Evolutionary conservation across 169 alveolate species (phyloP).

Genomic region (Plasmodium cynomolgi): DNA sequence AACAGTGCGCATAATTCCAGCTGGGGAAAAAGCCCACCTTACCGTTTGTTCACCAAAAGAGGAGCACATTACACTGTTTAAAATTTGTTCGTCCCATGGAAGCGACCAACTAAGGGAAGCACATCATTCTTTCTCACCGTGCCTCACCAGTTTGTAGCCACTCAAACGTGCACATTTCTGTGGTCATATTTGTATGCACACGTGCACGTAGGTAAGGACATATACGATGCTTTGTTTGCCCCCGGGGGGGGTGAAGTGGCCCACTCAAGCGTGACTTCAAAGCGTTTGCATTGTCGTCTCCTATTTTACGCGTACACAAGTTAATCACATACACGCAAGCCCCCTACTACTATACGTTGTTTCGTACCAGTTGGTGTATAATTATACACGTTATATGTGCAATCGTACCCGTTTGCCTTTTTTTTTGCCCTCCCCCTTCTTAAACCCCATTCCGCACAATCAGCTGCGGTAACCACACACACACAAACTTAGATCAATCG

Average conservation of each 20-base stretch:
- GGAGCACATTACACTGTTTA: not conserved
- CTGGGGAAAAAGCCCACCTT: not conserved
- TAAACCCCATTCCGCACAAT: not conserved
- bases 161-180: not conserved
- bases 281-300: not conserved
- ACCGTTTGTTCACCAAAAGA: not conserved
- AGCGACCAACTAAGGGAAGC: not conserved
- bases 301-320: not conserved
- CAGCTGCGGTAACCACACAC: not conserved
- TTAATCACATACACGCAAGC: not conserved
- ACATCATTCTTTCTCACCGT: not conserved
- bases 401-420: not conserved
- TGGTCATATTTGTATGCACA: not conserved
- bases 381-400: not conserved
- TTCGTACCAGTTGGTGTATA: not conserved
- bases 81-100: not conserved
- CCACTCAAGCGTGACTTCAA: not conserved
- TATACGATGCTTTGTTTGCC: not conserved
- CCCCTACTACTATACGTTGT: not conserved
- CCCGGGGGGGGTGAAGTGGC: not conserved
- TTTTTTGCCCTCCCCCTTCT: not conserved
- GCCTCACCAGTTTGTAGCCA: not conserved
- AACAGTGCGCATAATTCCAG: not conserved
- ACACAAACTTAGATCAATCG: not conserved
- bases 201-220: not conserved